Evolutionary conservation across 2,329 filamentous ascomycete species (phyloP), one percentile per base, ranked within the genome.

Genomic region (Clarireedia sp.): DNA sequence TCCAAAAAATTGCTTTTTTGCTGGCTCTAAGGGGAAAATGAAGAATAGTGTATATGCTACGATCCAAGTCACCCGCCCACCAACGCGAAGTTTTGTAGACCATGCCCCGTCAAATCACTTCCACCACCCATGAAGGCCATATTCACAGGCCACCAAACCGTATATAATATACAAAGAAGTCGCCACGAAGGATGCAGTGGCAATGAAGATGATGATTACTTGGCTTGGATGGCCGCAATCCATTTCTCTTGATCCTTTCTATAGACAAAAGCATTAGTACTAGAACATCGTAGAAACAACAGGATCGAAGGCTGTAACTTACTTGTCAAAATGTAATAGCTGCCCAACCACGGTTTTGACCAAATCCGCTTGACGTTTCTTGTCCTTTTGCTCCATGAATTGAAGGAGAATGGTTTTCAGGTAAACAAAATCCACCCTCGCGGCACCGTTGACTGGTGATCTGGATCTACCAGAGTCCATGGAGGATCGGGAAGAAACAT

Each of bases 171-270:
- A 23, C 17, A 21, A 19, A 37, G 7, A 17, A 38, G 36, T 29
- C 3, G n/a, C 2, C 38, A 41, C 19, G 29, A 33, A 33, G 29
- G 29, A 33, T 14, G 29, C 12, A 4, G 29, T 33, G 29, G 29
- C 29, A 41, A 19, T 41, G 9, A 41, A 41, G 19, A 19, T 41
- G 38, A 19, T 6, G 12, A 45, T 23, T 45, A 45, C 21, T 45
- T 45, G 19, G 41, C 41, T 21, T 17, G n/a, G 51, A 95, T 84
- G 2, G 87, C 90, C 17, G 84, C 80, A 71, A 86, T 82, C 89
- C 90, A 95, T 71, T 89, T 92, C 71, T 94, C 85, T 72, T 94
- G 87, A 63, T 96, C 90, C 63, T 79, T 81, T 64, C 79, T 83
- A 56, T 57, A 56, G 37, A 49, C 8, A 38, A 37, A 43, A 65